Conservation (phyloP, 129 eudicot species). For the Artemisia annua region DNA sequence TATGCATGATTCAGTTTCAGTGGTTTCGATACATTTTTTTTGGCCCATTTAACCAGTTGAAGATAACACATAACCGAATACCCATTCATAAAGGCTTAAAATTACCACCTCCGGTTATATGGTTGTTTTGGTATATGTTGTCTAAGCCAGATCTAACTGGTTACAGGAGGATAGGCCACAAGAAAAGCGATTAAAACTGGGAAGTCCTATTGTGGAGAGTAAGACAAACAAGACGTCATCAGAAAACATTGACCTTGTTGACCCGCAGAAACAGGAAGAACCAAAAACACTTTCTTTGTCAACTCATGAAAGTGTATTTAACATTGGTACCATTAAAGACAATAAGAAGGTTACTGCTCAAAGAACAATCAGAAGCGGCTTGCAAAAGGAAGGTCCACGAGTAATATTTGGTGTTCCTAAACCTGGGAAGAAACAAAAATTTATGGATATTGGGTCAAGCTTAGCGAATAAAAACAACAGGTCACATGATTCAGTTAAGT, state of each 20-base stretch:
- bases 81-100: not conserved
- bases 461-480: constrained; percentile 37
- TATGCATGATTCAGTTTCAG: too few species aligned
- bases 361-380: constrained; percentile 56
- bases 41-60: not conserved
- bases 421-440: constrained; percentile 91
- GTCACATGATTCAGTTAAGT: constrained; percentile 51
- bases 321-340: constrained; percentile 50
- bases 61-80: not conserved
- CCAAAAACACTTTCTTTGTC: constrained; percentile 47
- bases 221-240: constrained; percentile 43
- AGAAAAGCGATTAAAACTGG: constrained; percentile 68
- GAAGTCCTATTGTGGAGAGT: constrained; percentile 33
- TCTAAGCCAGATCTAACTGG: constrained; percentile 7
- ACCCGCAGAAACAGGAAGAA: constrained; percentile 44
- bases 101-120: not conserved
- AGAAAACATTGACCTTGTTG: constrained; percentile 34
- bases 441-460: constrained; percentile 80
- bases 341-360: constrained; percentile 46
- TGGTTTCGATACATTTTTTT: too few species aligned
- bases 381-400: constrained; percentile 71
- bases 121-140: constrained; percentile 1
- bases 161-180: constrained; percentile 77
- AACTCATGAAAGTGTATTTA: constrained; percentile 52
- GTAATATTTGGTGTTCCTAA: constrained; percentile 88